Evolutionary conservation across 1,284 basidiomycete genomes (phyloP), one percentile per base, ranked within the genome.

Genomic region (Pseudozyma hubeiensis): DNA sequence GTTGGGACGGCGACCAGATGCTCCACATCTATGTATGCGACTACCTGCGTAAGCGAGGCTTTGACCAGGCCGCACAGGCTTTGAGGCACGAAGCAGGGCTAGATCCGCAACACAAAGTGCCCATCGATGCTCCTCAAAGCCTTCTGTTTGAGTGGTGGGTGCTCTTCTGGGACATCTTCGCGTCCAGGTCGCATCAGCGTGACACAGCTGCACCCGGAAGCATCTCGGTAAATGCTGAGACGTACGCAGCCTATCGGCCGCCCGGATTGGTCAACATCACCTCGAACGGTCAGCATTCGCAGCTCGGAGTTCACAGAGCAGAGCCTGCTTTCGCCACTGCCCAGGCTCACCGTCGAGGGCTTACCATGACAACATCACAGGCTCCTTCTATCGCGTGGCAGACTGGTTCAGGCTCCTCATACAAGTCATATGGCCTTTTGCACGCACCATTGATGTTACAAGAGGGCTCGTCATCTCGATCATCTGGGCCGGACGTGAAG

Each of bases 71-170:
- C 1, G 72, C 67, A 4, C 45, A 47, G 3, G 63, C 67, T 4
- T 16, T 75, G 7, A 33, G 43, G 9, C n/a, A 24, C 13, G 72
- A 75, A 52, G 67, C 72, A 0, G 63, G 64, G 2, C 41, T 75
- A 3, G 57, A 58, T 2, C 59, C 55, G 2, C 47, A 66, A 4
- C 56, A 52, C 19, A 30, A 48, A n/a, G 60, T 61, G 7, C 72
- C 72, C 19, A 75, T 75, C 50, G 72, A 75, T 49, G 67, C 67
- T 0, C 72, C 72, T 3, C 67, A 75, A 13, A 53, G 63, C 17
- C 50, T 75, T 30, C 57, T 75, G 4, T 75, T 63, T 43, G 72
- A 75, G 31, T 75, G 72, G 72, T 75, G 72, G 67, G 53, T 61
- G 13, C 53, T 75, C 29, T 70, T 75, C 40, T 75, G 60, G 72